Percentiles rank a stretch among this genome's conserved stretches.
These are phyloP conservation scores for Hypericum perforatum DNA, from an alignment of 345 rosid species.

Conservation along the genomic window DNA sequence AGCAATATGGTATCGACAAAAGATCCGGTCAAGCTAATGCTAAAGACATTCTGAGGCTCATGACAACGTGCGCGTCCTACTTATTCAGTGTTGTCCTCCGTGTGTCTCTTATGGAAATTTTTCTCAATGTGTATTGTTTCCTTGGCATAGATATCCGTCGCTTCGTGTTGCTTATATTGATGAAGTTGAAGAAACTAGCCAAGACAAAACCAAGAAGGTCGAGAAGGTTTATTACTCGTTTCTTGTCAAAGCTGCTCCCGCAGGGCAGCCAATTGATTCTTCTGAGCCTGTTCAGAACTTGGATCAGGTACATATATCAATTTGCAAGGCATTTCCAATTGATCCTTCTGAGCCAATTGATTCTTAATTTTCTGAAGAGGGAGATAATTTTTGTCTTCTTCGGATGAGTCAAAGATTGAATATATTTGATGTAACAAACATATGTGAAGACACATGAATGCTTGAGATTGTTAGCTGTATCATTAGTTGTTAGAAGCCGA, in stretches of 20 bases:
- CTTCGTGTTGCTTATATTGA: conserved; percentile 8
- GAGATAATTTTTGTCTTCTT: too few relatives aligned
- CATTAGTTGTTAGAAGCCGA: too few relatives aligned
- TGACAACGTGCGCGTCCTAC: conserved; percentile 5
- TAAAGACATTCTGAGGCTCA: conserved; percentile 4
- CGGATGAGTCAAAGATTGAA: too few relatives aligned
- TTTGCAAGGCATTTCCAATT: too few relatives aligned
- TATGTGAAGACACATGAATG: too few relatives aligned
- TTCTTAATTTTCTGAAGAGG: too few relatives aligned
- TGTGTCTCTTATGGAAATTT: conserved; percentile 8
- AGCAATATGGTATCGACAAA: conserved; percentile 6
- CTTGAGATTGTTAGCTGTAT: too few relatives aligned
- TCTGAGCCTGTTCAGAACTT: conserved; percentile 1
- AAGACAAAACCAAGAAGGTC: conserved; percentile 7
- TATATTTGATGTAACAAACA: too few relatives aligned
- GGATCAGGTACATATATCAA: conserved; percentile 4
- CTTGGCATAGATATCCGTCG: conserved; percentile 3
- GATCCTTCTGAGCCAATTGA: too few relatives aligned
- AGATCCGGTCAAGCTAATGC: conserved; percentile 1
- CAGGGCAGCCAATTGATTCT: conserved; percentile 8
- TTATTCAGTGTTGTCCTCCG: conserved; percentile 5
- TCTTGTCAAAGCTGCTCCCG: conserved; percentile 5
- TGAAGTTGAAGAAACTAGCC: conserved; percentile 1
- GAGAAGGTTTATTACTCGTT: conserved; percentile 5
- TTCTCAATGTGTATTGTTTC: conserved; percentile 5